Conservation (phyloP, 2,329 filamentous ascomycete genomes). For the Pseudomassariella vexata region DNA sequence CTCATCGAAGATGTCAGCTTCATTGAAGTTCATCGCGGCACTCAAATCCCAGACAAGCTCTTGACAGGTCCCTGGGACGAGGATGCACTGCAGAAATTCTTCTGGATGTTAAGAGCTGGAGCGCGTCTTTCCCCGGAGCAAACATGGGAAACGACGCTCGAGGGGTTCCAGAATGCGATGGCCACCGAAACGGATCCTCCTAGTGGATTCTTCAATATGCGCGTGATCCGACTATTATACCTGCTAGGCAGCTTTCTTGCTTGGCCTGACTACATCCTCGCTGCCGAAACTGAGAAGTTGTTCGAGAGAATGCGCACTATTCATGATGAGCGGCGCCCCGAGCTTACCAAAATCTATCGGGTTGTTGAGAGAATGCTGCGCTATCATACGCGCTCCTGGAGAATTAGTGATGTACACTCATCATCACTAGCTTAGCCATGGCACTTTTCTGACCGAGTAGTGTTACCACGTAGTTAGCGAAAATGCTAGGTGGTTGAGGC, state of each 20-base stretch:
- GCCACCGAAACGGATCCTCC: constrained; percentile 1
- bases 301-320: no score
- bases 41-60: constrained; percentile 33
- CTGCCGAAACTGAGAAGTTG: no score
- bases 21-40: constrained; percentile 31
- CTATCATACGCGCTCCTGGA: no score
- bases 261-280: no score
- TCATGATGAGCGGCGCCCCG: no score
- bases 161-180: constrained; percentile 30
- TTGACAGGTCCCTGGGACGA: constrained; percentile 36
- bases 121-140: constrained; percentile 23
- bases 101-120: constrained; percentile 39
- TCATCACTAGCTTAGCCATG: no score
- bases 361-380: no score
- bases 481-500: no score
- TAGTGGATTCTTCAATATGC: constrained; percentile 4
- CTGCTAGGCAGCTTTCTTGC: constrained; percentile 3
- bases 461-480: no score
- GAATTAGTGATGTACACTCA: no score
- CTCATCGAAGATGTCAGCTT: constrained; percentile 13
- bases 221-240: constrained; percentile 5
- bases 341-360: no score
- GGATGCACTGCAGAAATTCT: constrained; percentile 32
- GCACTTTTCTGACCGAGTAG: no score
- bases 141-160: constrained; percentile 35